Conservation (phyloP, 306 rosid genomes). For the Echinosophora koreensis region DNA sequence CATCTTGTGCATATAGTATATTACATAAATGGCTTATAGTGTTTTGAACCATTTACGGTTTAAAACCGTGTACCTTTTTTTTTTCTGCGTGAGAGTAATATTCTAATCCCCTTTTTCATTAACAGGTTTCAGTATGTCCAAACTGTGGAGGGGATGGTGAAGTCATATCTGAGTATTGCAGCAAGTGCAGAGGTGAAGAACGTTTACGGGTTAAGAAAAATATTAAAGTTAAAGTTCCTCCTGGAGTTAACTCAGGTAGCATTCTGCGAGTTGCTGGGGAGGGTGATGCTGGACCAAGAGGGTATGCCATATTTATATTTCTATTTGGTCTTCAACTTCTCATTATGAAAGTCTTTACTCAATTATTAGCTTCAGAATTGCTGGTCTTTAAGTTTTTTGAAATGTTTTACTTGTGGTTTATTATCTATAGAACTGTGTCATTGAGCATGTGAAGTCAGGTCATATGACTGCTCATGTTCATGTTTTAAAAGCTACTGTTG, state of each 20-base stretch:
- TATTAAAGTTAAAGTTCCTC: constrained; percentile 92
- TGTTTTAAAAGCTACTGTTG: constrained; percentile 44
- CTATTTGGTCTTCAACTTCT: constrained; percentile 21
- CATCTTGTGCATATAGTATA: constrained; percentile 26
- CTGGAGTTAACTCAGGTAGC: constrained; percentile 90
- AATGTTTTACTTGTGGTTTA: constrained; percentile 30
- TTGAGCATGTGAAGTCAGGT: constrained; percentile 27
- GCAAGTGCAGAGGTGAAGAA: constrained; percentile 92
- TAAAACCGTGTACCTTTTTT: constrained; percentile 12
- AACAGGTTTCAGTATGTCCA: constrained; percentile 90
- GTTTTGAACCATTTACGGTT: not conserved
- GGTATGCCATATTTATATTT: constrained; percentile 65
- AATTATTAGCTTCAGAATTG: constrained; percentile 13
- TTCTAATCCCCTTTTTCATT: constrained; percentile 34
- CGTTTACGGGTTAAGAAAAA: constrained; percentile 81
- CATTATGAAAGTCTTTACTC: constrained; percentile 26
- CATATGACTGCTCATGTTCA: constrained; percentile 33
- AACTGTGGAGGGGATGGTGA: constrained; percentile 95
- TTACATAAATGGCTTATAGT: constrained; percentile 19
- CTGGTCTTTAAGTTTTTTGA: not conserved
- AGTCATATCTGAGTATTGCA: constrained; percentile 85
- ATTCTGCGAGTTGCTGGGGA: constrained; percentile 93
- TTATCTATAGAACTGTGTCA: not conserved
- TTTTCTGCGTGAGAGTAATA: constrained; percentile 28
- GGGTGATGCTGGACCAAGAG: constrained; percentile 94